Percentiles rank a stretch among this genome's conserved stretches.
These are phyloP conservation scores for Phialocephala subalpina DNA, from an alignment of 2,329 filamentous ascomycete genomes.

Conservation along the genomic window DNA sequence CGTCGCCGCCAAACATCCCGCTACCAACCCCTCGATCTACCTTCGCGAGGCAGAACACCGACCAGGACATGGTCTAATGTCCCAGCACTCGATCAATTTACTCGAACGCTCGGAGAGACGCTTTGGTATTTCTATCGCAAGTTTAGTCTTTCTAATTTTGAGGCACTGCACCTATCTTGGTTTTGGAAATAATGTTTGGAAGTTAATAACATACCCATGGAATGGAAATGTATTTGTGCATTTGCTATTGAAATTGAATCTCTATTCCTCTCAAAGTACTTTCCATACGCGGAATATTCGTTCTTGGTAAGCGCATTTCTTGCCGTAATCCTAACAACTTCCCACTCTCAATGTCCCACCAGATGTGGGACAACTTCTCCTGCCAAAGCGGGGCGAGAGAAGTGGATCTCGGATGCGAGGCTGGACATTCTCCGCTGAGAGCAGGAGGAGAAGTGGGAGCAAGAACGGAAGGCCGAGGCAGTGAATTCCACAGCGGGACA, in stretches of 20 bases:
- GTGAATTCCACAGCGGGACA: no score
- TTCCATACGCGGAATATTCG: no score
- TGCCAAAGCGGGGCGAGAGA: no score
- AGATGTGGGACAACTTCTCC: no score
- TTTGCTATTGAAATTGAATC: neutral
- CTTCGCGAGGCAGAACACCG: conserved; percentile 1
- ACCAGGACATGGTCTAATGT: neutral
- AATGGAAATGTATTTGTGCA: neutral
- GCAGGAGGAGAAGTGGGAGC: no score
- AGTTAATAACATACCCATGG: neutral
- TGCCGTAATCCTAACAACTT: neutral
- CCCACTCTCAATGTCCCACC: no score
- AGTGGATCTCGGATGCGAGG: no score
- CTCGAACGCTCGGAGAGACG: neutral
- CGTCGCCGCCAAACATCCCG: neutral
- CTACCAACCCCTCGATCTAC: neutral
- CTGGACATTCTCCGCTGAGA: no score
- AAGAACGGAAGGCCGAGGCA: no score
- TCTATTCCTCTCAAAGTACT: no score
- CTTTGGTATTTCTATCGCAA: neutral
- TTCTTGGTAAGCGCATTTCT: no score
- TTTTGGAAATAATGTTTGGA: neutral
- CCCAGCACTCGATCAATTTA: neutral
- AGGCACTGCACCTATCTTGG: neutral
- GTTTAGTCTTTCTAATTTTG: neutral